phyloP scores from a whole-genome alignment of 306 rosid genomes.

The Prunus fruticosa region DNA sequence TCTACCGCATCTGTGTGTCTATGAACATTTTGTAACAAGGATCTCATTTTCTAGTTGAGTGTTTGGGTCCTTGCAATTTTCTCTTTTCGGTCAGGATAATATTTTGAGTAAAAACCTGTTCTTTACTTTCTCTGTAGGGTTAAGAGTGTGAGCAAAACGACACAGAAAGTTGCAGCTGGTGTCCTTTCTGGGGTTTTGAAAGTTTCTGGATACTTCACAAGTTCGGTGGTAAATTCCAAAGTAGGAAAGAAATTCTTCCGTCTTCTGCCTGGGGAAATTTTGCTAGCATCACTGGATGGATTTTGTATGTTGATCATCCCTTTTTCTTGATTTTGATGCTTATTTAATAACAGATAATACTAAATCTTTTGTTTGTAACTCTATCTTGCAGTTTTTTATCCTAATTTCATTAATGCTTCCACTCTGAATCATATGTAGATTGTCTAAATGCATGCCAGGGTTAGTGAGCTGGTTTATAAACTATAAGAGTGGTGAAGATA shows the following conservation, averaged over 20 bases:
- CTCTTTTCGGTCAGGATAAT: neutral
- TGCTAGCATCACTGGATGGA: conserved; percentile 53
- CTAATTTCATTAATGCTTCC: neutral
- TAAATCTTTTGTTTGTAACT: neutral
- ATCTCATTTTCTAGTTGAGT: neutral
- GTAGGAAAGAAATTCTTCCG: conserved; percentile 48
- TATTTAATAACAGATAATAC: neutral
- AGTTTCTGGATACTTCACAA: conserved; percentile 52
- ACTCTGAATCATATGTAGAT: neutral
- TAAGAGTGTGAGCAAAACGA: conserved; percentile 82
- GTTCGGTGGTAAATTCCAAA: conserved; percentile 63
- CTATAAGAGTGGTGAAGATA: conserved; percentile 1
- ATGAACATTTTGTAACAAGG: neutral
- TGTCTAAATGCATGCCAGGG: neutral
- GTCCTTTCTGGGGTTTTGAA: conserved; percentile 77
- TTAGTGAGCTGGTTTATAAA: neutral
- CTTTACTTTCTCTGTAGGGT: conserved; percentile 53
- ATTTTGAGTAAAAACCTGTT: conserved; percentile 2
- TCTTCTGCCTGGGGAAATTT: conserved; percentile 48
- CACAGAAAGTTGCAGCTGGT: conserved; percentile 84
- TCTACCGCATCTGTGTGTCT: neutral
- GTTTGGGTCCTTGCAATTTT: neutral
- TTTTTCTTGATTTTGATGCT: neutral
- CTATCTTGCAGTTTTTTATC: neutral
- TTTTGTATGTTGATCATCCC: conserved; percentile 33